Evolutionary conservation across 805 yeast genomes (phyloP), one percentile per base, ranked within the genome.

Genomic region (Teunomyces barrocoloradensis): DNA sequence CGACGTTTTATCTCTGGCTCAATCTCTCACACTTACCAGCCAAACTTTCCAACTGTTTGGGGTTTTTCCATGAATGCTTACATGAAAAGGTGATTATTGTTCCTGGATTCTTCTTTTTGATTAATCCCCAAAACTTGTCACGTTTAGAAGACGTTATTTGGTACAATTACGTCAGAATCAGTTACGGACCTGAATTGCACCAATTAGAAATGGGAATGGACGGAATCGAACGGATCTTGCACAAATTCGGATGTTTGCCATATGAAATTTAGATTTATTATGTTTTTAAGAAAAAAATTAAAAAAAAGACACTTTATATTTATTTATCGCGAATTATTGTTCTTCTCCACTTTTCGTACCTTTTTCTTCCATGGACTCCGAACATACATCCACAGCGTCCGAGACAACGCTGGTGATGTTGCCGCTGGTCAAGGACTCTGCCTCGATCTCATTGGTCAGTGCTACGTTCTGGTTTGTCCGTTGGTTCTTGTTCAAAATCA

Each of bases 41-140:
- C 1, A 80, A 80, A 59, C 63, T 80, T 44, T 68, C 78, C 41
- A 80, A 80, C 56, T 78, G 84, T 56, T 68, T 80, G 36, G 85
- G 85, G 0, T 80, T 80, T 55, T 80, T 80, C 74, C 85, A 80
- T 57, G 85, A 80, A 60, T 79, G 82, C 50, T 64, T 80, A 37
- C 84, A 79, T 55, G 83, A 80, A 53, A 75, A 75, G 54, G 82
- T 79, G 10, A 80, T 80, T 56, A 75, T 78, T 28, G 85, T 80
- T 15, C 85, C 85, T 3, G 85, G 85, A 2, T 80, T 80, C 52
- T 80, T 80, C 67, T 80, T 80, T 58, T 79, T 80, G 57, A 71
- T 80, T 52, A 80, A 80, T 52, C 85, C 85, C 3, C 74, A 72
- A 48, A 73, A 73, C 58, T 68, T 73, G 58, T 63, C 71, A 5